phyloP scores from a whole-genome alignment of 257 asterid species.

The Solanum virginianum region DNA sequence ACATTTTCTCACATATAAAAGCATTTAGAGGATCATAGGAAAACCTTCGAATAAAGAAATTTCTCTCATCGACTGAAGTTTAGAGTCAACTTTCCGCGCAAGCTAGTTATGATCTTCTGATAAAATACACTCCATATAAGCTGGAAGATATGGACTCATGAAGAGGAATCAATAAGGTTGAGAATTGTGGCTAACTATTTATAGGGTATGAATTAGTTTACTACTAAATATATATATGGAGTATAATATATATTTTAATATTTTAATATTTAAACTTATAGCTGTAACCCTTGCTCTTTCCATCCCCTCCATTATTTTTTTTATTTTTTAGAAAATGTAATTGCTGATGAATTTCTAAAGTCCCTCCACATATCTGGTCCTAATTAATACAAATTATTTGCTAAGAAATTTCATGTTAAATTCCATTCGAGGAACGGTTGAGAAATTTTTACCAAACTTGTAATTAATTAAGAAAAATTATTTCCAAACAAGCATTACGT shows the following conservation, averaged over 20 bases:
- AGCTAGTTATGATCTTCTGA: too few relatives aligned
- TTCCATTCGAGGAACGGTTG: not conserved
- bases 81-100: not conserved
- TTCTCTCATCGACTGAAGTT: not conserved
- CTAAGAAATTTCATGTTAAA: not conserved
- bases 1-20: not conserved
- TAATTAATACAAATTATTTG: not conserved
- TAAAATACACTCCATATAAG: not conserved
- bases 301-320: not conserved
- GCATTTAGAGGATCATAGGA: not conserved
- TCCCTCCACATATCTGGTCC: not conserved
- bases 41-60: too few relatives aligned
- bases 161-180: not conserved
- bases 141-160: not conserved
- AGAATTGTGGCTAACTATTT: not conserved
- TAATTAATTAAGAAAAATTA: not conserved
- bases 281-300: not conserved
- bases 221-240: not conserved
- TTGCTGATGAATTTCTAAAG: not conserved
- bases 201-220: not conserved
- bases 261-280: not conserved
- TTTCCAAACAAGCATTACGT: not conserved
- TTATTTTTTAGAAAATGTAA: not conserved
- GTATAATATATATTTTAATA: not conserved
- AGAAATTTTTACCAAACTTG: not conserved